Evolutionary conservation across 1,284 basidiomycete species (phyloP).

Genomic region (Kalmanozyma brasiliensis): DNA sequence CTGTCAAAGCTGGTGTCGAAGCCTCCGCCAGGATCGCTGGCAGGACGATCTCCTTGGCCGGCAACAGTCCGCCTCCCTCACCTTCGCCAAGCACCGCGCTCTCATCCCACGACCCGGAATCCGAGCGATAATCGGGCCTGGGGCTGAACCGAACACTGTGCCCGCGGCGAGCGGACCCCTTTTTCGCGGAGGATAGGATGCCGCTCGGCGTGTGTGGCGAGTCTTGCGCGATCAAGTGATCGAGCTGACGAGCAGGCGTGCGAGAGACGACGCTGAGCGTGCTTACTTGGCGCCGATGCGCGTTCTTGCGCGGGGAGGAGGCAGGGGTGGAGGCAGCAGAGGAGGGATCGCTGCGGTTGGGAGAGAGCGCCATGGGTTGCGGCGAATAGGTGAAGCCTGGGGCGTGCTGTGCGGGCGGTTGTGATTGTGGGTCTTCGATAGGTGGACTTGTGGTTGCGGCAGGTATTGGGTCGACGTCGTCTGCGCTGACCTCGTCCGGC

Average conservation of each 20-base stretch:
- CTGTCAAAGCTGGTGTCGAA: slow-evolving; percentile 6
- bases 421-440: too few species aligned
- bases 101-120: slow-evolving; percentile 47
- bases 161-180: slow-evolving; percentile 11
- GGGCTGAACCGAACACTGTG: slow-evolving; percentile 48
- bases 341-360: slow-evolving; percentile 10
- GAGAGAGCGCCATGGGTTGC: slow-evolving; percentile 44
- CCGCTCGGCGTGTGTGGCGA: slow-evolving; percentile 21
- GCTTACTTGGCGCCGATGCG: slow-evolving; percentile 39
- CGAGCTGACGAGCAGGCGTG: slow-evolving; percentile 23
- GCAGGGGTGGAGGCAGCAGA: slow-evolving; percentile 27
- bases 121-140: slow-evolving; percentile 42
- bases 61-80: slow-evolving; percentile 12
- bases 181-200: slow-evolving; percentile 24
- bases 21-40: slow-evolving; percentile 22
- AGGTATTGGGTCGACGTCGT: background rate
- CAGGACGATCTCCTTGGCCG: slow-evolving; percentile 20
- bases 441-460: slow-evolving; percentile 3
- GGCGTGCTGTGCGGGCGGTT: slow-evolving; percentile 7
- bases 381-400: slow-evolving; percentile 26
- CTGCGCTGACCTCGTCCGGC: slow-evolving; percentile 18
- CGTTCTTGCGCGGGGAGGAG: slow-evolving; percentile 43
- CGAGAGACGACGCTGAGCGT: slow-evolving; percentile 25
- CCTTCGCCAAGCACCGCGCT: slow-evolving; percentile 15
- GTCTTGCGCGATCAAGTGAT: background rate